These are phyloP conservation scores for Hymenoscyphus scutula DNA, from an alignment of 2,329 filamentous ascomycete genomes.

Conservation along the genomic window DNA sequence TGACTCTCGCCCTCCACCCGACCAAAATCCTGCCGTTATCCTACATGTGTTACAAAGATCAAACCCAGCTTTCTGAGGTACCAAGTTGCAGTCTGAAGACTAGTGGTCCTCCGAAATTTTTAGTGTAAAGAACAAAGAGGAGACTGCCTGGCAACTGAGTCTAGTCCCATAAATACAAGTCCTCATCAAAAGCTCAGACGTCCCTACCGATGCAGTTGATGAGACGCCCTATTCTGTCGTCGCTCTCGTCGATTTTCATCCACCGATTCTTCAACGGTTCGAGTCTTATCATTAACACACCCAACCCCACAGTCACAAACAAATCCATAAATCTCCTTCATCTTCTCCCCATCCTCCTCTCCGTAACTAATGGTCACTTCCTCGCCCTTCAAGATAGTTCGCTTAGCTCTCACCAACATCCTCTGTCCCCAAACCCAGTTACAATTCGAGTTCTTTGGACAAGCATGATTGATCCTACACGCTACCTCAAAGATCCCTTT, in stretches of 20 bases:
- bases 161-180: background rate
- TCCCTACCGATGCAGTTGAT: background rate
- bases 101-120: background rate
- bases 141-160: background rate
- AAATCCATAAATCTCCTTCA: background rate
- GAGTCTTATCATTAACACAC: background rate
- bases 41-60: background rate
- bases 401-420: background rate
- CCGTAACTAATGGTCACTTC: background rate
- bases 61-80: background rate
- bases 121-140: background rate
- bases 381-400: background rate
- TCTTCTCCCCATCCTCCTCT: background rate
- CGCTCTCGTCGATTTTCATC: no score
- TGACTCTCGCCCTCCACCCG: no score
- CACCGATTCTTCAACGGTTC: background rate
- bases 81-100: background rate
- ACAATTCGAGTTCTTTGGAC: background rate
- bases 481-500: background rate
- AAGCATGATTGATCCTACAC: background rate
- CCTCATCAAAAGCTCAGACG: background rate
- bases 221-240: no score
- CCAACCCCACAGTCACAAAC: background rate
- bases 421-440: background rate
- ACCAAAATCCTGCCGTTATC: no score